Percentiles rank a stretch among this genome's conserved stretches.
Conservation (phyloP, 169 alveolate genomes). For the Toxoplasma gondii region DNA sequence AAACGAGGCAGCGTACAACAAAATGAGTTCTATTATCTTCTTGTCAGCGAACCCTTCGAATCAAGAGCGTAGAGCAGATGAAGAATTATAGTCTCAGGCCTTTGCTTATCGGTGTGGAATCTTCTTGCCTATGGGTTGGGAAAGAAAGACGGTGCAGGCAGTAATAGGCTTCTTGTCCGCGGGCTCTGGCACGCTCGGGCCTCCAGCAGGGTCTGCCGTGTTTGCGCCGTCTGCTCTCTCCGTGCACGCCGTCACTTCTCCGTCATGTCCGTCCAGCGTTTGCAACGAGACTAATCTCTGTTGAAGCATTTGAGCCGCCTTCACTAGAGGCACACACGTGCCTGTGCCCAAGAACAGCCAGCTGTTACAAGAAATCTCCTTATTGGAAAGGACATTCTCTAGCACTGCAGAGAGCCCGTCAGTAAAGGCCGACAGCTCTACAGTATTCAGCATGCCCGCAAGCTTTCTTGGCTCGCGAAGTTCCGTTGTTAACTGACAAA, state of each 20-base stretch:
- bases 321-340: constrained; percentile 24
- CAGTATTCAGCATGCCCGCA: not conserved
- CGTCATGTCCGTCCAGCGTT: not conserved
- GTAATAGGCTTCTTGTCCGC: constrained; percentile 10
- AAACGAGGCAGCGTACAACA: no score
- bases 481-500: not conserved
- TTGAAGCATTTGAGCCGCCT: constrained; percentile 4
- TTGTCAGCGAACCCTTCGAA: no score
- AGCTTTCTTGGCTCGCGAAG: constrained; percentile 22
- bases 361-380: not conserved
- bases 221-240: not conserved
- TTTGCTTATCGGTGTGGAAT: no score
- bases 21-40: no score
- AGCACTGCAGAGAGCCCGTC: not conserved
- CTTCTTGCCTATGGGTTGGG: constrained; percentile 16
- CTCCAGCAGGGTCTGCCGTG: not conserved
- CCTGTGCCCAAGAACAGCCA: constrained; percentile 33
- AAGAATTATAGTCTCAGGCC: no score
- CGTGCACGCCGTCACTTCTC: not conserved
- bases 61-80: no score
- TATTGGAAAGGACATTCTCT: not conserved
- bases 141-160: not conserved
- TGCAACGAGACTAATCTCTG: not conserved
- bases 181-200: not conserved
- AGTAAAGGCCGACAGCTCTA: not conserved